Evolutionary conservation across 257 asterid genomes (phyloP), one percentile per base, ranked within the genome.

Genomic region (Plantago elongata): DNA sequence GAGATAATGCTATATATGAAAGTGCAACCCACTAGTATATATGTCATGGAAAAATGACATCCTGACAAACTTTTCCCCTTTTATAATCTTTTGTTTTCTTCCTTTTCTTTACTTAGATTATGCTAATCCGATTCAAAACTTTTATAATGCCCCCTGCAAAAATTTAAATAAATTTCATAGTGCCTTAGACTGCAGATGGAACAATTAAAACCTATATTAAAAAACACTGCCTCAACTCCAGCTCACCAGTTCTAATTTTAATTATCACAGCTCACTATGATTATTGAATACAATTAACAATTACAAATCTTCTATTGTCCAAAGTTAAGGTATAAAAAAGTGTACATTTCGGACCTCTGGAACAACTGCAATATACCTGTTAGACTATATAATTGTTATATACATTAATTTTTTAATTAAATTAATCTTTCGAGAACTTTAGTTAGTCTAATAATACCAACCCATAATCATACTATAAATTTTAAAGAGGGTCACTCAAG

Each of bases 21-120:
- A 54, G 42, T 54, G 38, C 58, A 54, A 54, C 58, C 37, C 58
- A 52, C 58, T 52, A 52, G 34, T 52, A n/a, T n/a, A 52, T 46
- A 47, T 52, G 58, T 52, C 40, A 52, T 37, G 40, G 40, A 54
- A 34, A 54, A 27, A 27, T 12, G 59, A 29, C 42, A 54, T 54
- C 59, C 59, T 54, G 43, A 29, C 34, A 54, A 54, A 54, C 38
- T 11, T 5, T 52, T 22, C 16, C 7, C 3, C 40, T 52, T 54
- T 54, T 27, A 27, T 11, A 52, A 17, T 17, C 30, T 52, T 52
- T 52, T 27, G 42, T 54, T 54, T 54, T 54, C 43, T 54, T 27
- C 59, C 34, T 11, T 27, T 54, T 54, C 16, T 54, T 54, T 54
- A 54, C 16, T 27, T 27, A 1, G 59, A 54, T 54, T 40, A 54